Evolutionary conservation across 2,329 filamentous ascomycete species (phyloP).

Genomic region (Penicillium expansum): DNA sequence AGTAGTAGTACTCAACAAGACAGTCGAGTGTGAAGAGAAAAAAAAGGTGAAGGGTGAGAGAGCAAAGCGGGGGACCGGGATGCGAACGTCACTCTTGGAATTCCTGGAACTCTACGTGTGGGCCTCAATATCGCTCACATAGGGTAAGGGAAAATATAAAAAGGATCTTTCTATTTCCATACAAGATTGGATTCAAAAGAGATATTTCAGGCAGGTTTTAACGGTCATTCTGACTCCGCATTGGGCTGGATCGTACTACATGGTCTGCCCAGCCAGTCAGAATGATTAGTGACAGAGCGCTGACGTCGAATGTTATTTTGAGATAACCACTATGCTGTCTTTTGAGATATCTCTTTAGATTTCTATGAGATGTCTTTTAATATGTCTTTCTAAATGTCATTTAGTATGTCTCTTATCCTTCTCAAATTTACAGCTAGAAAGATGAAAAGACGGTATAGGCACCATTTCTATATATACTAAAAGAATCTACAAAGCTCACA

Average conservation of each 20-base stretch:
- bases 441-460: background rate
- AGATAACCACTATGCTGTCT: too few species aligned
- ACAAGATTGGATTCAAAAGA: background rate
- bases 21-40: background rate
- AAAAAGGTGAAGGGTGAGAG: background rate
- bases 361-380: too few species aligned
- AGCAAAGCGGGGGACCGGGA: constrained; percentile 10
- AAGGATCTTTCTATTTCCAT: background rate
- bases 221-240: background rate
- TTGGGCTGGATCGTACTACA: background rate
- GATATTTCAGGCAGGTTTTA: background rate
- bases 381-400: background rate
- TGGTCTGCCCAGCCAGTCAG: background rate
- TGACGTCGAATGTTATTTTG: background rate
- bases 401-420: background rate
- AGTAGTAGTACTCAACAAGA: background rate
- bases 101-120: background rate
- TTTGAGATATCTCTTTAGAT: too few species aligned
- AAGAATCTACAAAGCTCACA: constrained; percentile 24
- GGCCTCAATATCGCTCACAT: constrained; percentile 25
- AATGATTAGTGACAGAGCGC: background rate
- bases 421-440: background rate
- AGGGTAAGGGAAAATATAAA: background rate
- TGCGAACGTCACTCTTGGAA: constrained; percentile 6
- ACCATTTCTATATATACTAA: background rate